phyloP scores from a whole-genome alignment of 2,329 filamentous ascomycete species.

The Amphichorda felina region DNA sequence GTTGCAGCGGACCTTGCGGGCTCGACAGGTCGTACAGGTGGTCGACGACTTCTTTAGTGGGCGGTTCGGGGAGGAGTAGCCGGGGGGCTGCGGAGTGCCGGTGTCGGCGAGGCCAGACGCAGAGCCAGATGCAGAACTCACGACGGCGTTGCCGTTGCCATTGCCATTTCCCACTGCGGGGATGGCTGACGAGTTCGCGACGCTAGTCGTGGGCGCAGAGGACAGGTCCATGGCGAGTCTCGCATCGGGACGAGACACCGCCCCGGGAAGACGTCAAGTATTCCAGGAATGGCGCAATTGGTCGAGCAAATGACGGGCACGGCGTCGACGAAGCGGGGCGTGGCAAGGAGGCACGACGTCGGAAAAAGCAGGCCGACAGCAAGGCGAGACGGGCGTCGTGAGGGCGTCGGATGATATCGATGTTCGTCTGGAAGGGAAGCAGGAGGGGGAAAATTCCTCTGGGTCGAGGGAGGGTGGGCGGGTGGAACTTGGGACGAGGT shows the following conservation, averaged over 20 bases:
- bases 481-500: no score
- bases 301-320: neutral
- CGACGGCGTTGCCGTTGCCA: neutral
- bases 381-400: no score
- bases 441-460: no score
- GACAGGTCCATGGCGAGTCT: slow-evolving; percentile 3
- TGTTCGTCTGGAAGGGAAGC: no score
- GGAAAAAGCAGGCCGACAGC: neutral
- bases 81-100: neutral
- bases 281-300: neutral
- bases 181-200: neutral
- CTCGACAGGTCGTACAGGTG: slow-evolving; percentile 42
- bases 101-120: neutral
- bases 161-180: neutral
- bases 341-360: neutral
- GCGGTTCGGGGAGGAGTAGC: slow-evolving; percentile 15
- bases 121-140: neutral
- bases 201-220: neutral
- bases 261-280: neutral
- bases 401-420: no score
- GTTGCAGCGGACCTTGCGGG: slow-evolving; percentile 47
- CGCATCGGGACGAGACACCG: slow-evolving; percentile 1
- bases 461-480: no score
- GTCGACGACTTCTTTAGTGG: slow-evolving; percentile 28
- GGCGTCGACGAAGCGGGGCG: neutral